Percentiles rank a stretch among this genome's conserved stretches.
phyloP scores from a whole-genome alignment of 805 yeast genomes.

The Candida hungchunana region DNA sequence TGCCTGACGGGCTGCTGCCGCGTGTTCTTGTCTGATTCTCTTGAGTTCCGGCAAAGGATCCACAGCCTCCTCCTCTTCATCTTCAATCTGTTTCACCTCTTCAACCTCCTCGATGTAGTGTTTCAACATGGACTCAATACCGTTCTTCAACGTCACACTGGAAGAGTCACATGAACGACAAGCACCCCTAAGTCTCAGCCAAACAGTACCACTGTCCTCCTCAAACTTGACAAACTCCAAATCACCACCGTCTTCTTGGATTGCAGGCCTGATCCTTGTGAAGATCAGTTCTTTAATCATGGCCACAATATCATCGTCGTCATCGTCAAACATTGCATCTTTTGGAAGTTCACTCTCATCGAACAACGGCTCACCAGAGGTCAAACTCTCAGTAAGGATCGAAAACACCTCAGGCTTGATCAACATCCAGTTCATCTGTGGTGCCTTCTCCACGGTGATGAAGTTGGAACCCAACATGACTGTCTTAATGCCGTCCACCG shows the following conservation, averaged over 20 bases:
- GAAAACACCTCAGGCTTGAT: constrained; percentile 62
- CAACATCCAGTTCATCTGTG: constrained; percentile 47
- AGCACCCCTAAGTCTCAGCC: constrained; percentile 59
- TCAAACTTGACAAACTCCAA: constrained; percentile 62
- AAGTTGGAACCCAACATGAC: constrained; percentile 82
- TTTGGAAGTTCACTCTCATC: constrained; percentile 26
- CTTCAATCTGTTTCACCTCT: constrained; percentile 49
- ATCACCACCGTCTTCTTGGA: constrained; percentile 76
- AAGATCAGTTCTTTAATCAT: constrained; percentile 68
- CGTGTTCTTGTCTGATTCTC: constrained; percentile 14
- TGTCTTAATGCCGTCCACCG: constrained; percentile 70
- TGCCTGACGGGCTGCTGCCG: constrained; percentile 7
- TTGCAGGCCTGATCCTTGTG: constrained; percentile 68
- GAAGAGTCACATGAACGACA: constrained; percentile 70
- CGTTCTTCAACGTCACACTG: constrained; percentile 61
- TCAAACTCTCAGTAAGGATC: constrained; percentile 27
- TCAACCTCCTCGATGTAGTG: constrained; percentile 67
- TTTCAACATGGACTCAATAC: constrained; percentile 68
- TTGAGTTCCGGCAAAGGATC: constrained; percentile 16
- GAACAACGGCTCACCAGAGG: constrained; percentile 49
- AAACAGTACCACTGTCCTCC: constrained; percentile 54
- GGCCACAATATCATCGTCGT: constrained; percentile 60
- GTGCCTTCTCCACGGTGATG: constrained; percentile 70
- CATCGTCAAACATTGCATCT: constrained; percentile 47
- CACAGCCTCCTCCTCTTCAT: constrained; percentile 27